phyloP scores from a whole-genome alignment of 768 basidiomycete genomes.

The Russula virescens region DNA sequence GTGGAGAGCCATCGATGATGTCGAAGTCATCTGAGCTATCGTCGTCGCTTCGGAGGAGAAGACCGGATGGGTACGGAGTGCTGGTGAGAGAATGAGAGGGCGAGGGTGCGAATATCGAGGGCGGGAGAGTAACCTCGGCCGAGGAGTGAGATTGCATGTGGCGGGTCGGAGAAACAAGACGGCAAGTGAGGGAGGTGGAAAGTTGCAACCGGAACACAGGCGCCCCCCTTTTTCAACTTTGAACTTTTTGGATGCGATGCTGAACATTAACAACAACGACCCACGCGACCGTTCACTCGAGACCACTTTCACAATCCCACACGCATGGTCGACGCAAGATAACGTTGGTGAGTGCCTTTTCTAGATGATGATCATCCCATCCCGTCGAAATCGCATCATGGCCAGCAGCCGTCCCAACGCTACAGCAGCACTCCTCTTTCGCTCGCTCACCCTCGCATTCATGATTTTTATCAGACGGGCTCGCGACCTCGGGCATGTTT shows the following conservation, averaged over 20 bases:
- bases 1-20: slow-evolving; percentile 29
- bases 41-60: background rate
- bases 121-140: too few species aligned
- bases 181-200: background rate
- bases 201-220: too few species aligned
- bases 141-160: background rate
- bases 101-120: too few species aligned
- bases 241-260: background rate
- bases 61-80: background rate
- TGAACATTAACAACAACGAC: slow-evolving; percentile 37
- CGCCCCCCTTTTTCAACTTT: background rate
- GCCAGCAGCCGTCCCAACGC: too few species aligned
- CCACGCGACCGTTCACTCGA: slow-evolving; percentile 64
- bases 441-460: background rate
- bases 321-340: slow-evolving; percentile 53
- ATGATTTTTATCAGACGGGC: slow-evolving; percentile 35
- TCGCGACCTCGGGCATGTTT: slow-evolving; percentile 59
- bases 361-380: background rate
- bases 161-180: background rate
- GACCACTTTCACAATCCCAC: slow-evolving; percentile 50
- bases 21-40: slow-evolving; percentile 26
- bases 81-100: background rate
- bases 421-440: background rate
- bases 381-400: too few species aligned
- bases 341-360: slow-evolving; percentile 36